Percentiles rank a stretch among this genome's conserved stretches.
phyloP scores from a whole-genome alignment of 139 green algal species.

The Tetratostichococcus sp. region DNA sequence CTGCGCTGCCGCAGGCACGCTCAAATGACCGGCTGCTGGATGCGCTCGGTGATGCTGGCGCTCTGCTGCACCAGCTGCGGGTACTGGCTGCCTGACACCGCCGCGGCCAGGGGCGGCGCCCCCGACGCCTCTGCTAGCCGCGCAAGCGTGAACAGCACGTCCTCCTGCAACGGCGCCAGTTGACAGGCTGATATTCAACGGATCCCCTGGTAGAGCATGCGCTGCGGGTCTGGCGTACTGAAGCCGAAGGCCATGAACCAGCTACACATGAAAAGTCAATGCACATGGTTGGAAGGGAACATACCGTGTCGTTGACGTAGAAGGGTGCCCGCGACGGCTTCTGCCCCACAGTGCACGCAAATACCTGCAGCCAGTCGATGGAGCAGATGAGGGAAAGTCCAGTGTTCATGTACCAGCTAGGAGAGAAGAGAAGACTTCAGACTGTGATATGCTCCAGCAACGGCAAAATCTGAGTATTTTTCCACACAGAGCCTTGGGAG shows the following conservation, averaged over 20 bases:
- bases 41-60: no score
- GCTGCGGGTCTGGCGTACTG: not conserved
- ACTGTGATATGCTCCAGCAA: no score
- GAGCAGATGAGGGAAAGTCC: not conserved
- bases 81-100: no score
- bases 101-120: not conserved
- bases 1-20: no score
- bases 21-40: no score
- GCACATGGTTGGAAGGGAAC: conserved; percentile 25
- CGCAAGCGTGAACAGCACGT: not conserved
- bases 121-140: not conserved
- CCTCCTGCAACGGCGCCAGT: not conserved
- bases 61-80: no score
- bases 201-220: no score
- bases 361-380: conserved; percentile 57
- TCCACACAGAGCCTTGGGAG: no score
- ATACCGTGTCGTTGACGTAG: conserved; percentile 91
- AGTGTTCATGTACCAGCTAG: not conserved
- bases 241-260: no score
- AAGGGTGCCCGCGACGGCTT: conserved; percentile 91
- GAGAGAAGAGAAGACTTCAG: no score
- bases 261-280: not conserved
- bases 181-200: no score
- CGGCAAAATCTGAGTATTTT: no score
- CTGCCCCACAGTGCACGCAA: conserved; percentile 93